A percentile compares a stretch with the other conserved stretches of the same genome.
phyloP scores from a whole-genome alignment of 495 filamentous ascomycete species.

The Talaromyces thailandensis region DNA sequence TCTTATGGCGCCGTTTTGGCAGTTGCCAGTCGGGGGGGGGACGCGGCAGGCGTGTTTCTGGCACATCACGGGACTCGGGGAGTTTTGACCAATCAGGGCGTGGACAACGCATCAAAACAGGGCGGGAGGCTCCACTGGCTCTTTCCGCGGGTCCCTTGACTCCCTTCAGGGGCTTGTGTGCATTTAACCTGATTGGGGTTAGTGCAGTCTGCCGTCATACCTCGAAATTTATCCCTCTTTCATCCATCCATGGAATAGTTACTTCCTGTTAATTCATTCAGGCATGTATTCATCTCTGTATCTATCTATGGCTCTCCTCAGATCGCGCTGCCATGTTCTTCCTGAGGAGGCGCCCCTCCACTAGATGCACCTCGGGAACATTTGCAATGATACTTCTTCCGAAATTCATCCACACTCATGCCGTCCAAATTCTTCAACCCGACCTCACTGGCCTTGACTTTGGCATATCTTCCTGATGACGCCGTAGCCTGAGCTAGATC shows the following conservation, averaged over 20 bases:
- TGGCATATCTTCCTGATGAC: constrained; percentile 59
- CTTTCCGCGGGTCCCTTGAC: background rate
- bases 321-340: constrained; percentile 29
- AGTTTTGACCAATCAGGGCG: background rate
- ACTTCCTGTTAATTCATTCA: background rate
- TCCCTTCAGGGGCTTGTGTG: constrained; percentile 24
- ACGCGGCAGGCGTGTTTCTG: constrained; percentile 10
- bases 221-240: background rate
- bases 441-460: constrained; percentile 60
- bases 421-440: constrained; percentile 51
- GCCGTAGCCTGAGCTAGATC: constrained; percentile 54
- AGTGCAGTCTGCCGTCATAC: constrained; percentile 3
- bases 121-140: background rate
- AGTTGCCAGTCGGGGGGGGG: background rate
- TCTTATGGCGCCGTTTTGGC: background rate
- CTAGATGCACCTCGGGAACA: constrained; percentile 30
- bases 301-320: constrained; percentile 7
- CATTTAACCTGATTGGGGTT: constrained; percentile 15
- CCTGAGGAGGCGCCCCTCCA: constrained; percentile 1
- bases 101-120: background rate
- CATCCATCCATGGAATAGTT: background rate
- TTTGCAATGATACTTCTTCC: constrained; percentile 49
- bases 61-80: constrained; percentile 3
- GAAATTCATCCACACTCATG: constrained; percentile 51
- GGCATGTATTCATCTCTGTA: background rate